Conservation (phyloP, 805 yeast species). For the Wickerhamomyces chaumierensis region DNA sequence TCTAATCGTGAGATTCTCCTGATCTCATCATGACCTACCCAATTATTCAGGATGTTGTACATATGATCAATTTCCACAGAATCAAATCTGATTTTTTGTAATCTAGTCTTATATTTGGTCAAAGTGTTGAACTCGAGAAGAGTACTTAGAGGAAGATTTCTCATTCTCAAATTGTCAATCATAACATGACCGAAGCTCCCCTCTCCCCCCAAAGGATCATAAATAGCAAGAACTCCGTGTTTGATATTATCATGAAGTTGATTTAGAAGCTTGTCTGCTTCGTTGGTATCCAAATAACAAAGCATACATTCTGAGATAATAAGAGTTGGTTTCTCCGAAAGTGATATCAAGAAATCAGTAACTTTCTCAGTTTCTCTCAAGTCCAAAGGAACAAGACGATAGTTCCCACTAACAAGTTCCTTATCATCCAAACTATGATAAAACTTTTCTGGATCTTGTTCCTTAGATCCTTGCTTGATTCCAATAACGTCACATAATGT, state of each 20-base stretch:
- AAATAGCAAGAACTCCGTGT: constrained; percentile 25
- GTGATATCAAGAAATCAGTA: constrained; percentile 12
- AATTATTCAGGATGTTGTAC: constrained; percentile 22
- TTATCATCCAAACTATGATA: constrained; percentile 17
- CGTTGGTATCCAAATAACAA: constrained; percentile 36
- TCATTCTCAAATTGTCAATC: constrained; percentile 35
- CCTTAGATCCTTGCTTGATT: neutral
- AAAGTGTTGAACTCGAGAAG: constrained; percentile 27
- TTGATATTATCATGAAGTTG: constrained; percentile 19
- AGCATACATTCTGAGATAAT: constrained; percentile 48
- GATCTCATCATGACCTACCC: constrained; percentile 27
- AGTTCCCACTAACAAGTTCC: constrained; percentile 7
- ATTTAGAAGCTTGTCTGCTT: constrained; percentile 27
- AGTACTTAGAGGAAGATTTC: constrained; percentile 33
- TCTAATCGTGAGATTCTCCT: constrained; percentile 34
- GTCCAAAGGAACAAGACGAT: constrained; percentile 24
- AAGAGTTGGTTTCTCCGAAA: constrained; percentile 30
- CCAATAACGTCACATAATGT: constrained; percentile 8
- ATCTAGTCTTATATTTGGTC: constrained; percentile 12
- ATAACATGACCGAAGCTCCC: constrained; percentile 43
- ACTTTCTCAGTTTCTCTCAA: constrained; percentile 20
- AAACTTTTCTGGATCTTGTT: constrained; percentile 1
- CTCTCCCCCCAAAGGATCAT: constrained; percentile 49
- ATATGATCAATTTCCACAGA: constrained; percentile 16
- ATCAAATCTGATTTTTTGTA: constrained; percentile 6